Evolutionary conservation across 1,284 basidiomycete genomes (phyloP).

Genomic region (Naganishia liquefaciens): DNA sequence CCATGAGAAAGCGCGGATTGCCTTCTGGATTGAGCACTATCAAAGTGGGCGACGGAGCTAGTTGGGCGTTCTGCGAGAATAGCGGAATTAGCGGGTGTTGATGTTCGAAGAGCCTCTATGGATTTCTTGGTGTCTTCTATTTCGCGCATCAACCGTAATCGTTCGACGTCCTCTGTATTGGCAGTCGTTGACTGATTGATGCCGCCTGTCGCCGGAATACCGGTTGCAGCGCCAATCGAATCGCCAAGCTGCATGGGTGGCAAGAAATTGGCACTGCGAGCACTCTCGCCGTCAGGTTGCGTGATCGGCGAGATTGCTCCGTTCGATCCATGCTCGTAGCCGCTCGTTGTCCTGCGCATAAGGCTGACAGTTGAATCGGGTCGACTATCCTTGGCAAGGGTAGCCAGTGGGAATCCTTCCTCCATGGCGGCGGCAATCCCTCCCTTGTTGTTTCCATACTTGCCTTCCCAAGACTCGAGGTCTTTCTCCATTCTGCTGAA

Average conservation of each 20-base stretch:
- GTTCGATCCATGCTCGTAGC: conserved; percentile 3
- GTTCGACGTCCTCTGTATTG: conserved; percentile 38
- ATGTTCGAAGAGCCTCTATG: conserved; percentile 43
- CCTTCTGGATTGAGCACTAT: conserved; percentile 11
- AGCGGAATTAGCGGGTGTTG: conserved; percentile 34
- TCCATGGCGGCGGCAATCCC: conserved; percentile 8
- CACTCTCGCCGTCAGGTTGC: conserved; percentile 17
- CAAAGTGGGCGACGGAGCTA: conserved; percentile 3
- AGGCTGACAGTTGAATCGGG: conserved; percentile 36
- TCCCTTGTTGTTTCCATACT: conserved; percentile 61
- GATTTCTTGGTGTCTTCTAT: conserved; percentile 47
- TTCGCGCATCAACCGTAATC: conserved; percentile 47
- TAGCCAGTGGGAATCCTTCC: conserved; percentile 19
- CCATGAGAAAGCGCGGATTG: conserved; percentile 20
- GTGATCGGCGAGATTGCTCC: conserved; percentile 8
- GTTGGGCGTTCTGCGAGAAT: conserved; percentile 3
- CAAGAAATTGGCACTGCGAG: conserved; percentile 17
- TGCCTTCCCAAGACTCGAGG: conserved; percentile 80
- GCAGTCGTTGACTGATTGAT: not conserved
- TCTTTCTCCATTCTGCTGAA: conserved; percentile 70
- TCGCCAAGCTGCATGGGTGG: conserved; percentile 32
- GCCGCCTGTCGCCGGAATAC: not conserved
- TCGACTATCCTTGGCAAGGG: conserved; percentile 23
- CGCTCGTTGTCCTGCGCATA: conserved; percentile 24
- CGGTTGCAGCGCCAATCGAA: conserved; percentile 4